Conservation (phyloP, 148 eudicot species). For the Tetragonia tetragonoides region DNA sequence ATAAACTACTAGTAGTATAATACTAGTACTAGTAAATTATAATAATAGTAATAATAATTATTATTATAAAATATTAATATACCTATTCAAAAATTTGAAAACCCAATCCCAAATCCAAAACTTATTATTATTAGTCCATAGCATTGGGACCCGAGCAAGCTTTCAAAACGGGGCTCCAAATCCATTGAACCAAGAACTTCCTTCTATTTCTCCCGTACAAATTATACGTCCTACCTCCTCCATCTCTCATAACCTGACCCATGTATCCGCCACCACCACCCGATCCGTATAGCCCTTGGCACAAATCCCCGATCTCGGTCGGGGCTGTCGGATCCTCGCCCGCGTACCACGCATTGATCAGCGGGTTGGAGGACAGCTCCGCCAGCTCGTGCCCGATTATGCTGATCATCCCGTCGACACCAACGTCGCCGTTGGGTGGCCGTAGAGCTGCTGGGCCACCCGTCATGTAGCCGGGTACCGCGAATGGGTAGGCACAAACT, state of each 20-base stretch:
- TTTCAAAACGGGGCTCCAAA: constrained; percentile 79
- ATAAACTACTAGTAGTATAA: no score
- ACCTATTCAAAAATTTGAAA: neutral
- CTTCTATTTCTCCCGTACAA: constrained; percentile 66
- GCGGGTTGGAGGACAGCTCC: constrained; percentile 78
- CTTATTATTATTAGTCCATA: constrained; percentile 33
- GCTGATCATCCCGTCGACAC: constrained; percentile 90
- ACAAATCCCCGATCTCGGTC: constrained; percentile 90
- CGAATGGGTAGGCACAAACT: constrained; percentile 95
- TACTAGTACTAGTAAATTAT: neutral
- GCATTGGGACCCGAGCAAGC: constrained; percentile 98
- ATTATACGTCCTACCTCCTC: constrained; percentile 62
- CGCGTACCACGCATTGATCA: constrained; percentile 93
- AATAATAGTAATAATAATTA: neutral
- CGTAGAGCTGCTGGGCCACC: constrained; percentile 49
- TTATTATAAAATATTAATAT: constrained; percentile 3
- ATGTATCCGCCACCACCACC: constrained; percentile 98
- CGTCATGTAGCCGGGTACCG: constrained; percentile 69
- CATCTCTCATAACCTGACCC: constrained; percentile 77
- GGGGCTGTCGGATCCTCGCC: constrained; percentile 98
- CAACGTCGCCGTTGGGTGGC: constrained; percentile 72
- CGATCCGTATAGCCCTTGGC: constrained; percentile 86
- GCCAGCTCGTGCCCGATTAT: constrained; percentile 88
- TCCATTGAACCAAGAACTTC: constrained; percentile 88
- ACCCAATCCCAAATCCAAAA: neutral